phyloP scores from a whole-genome alignment of 2,329 filamentous ascomycete genomes.

The Epichloe amarillans region DNA sequence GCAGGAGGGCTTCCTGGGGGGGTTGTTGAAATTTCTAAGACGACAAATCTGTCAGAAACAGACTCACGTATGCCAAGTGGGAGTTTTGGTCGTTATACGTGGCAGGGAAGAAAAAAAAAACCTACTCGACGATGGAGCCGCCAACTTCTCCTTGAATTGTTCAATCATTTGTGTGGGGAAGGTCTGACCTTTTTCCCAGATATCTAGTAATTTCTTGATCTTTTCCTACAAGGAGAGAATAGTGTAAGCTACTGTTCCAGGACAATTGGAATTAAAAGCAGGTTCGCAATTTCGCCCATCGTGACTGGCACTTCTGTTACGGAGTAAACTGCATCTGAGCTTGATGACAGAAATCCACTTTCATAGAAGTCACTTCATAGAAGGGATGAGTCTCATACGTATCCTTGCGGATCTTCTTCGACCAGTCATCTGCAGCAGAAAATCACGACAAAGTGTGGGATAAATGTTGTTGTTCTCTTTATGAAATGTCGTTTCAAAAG shows the following conservation, averaged over 20 bases:
- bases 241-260: slow-evolving; percentile 25
- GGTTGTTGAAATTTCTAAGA: slow-evolving; percentile 56
- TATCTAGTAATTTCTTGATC: slow-evolving; percentile 84
- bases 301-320: slow-evolving; percentile 8
- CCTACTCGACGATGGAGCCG: slow-evolving; percentile 53
- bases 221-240: slow-evolving; percentile 61
- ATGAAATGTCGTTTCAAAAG: slow-evolving; percentile 2
- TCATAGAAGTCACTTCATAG: neutral
- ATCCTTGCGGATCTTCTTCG: neutral
- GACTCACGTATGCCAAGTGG: neutral
- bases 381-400: neutral
- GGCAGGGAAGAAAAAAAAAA: slow-evolving; percentile 10
- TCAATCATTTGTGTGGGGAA: slow-evolving; percentile 71
- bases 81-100: neutral
- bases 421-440: neutral
- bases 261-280: slow-evolving; percentile 7
- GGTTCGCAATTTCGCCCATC: slow-evolving; percentile 10
- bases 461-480: neutral
- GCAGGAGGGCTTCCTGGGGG: slow-evolving; percentile 51
- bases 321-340: neutral
- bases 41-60: slow-evolving; percentile 4
- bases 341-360: neutral
- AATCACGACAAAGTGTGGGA: neutral
- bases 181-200: slow-evolving; percentile 92
- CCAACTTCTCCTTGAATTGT: slow-evolving; percentile 71